phyloP scores from a whole-genome alignment of 2,329 filamentous ascomycete genomes.

The Colletotrichum sp. region DNA sequence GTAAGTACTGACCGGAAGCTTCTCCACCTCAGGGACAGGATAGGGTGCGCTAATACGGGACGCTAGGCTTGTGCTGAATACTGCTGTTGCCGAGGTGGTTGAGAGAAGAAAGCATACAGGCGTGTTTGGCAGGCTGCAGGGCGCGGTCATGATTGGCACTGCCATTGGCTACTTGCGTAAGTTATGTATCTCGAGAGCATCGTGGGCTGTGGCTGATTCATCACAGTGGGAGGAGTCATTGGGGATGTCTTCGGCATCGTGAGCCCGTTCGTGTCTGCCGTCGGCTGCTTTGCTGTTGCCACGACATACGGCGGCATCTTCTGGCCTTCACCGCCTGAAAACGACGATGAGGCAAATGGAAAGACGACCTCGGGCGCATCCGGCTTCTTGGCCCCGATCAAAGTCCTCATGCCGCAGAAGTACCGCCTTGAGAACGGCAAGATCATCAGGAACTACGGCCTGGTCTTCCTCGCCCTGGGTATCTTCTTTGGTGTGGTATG shows the following conservation, averaged over 20 bases:
- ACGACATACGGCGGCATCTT: constrained; percentile 36
- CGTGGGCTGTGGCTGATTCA: neutral
- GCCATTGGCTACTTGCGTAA: constrained; percentile 65
- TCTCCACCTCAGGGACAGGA: neutral
- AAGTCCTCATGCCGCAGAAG: constrained; percentile 63
- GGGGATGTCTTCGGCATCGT: constrained; percentile 68
- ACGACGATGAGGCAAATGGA: constrained; percentile 25
- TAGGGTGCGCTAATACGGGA: neutral
- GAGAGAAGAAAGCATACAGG: constrained; percentile 64
- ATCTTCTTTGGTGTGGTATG: constrained; percentile 69
- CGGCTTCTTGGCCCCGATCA: constrained; percentile 67
- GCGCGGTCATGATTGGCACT: constrained; percentile 70
- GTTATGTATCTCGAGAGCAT: constrained; percentile 17
- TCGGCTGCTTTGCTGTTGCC: constrained; percentile 26
- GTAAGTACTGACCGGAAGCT: constrained; percentile 26
- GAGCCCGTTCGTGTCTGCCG: constrained; percentile 67
- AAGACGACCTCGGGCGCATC: constrained; percentile 36
- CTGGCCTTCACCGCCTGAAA: constrained; percentile 29
- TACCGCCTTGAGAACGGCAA: constrained; percentile 56
- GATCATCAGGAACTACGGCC: constrained; percentile 61
- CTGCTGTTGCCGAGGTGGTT: constrained; percentile 70
- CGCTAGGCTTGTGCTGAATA: constrained; percentile 65
- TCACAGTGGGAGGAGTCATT: constrained; percentile 63
- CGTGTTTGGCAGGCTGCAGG: constrained; percentile 69
- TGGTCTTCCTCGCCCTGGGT: constrained; percentile 67